Percentiles rank a stretch among this genome's conserved stretches.
Conservation (phyloP, 2,329 filamentous ascomycete species). For the Exophiala lecanii-corni region DNA sequence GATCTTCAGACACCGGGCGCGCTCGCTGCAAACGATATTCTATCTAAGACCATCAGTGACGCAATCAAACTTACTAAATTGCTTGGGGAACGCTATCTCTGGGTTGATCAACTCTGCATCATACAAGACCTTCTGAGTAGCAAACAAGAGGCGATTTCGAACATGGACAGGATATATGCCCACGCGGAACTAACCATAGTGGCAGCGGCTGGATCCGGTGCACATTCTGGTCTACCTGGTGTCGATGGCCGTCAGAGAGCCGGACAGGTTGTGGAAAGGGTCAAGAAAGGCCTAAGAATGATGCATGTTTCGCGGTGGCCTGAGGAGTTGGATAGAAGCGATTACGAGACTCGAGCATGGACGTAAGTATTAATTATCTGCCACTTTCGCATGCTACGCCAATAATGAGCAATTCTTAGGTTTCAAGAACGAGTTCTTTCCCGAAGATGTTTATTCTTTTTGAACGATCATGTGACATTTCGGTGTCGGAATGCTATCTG, state of each 20-base stretch:
- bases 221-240: background rate
- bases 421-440: background rate
- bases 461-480: background rate
- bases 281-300: background rate
- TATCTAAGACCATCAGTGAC: constrained; percentile 12
- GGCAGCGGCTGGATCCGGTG: background rate
- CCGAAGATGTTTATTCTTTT: background rate
- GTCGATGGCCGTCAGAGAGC: background rate
- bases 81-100: constrained; percentile 23
- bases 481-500: background rate
- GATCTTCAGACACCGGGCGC: background rate
- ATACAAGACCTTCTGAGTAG: constrained; percentile 18
- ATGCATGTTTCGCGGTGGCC: background rate
- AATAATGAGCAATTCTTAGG: too few species aligned
- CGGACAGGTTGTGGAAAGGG: background rate
- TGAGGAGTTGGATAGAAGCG: background rate
- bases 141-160: background rate
- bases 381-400: too few species aligned
- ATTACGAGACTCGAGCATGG: background rate
- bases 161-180: background rate
- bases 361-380: too few species aligned
- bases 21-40: background rate
- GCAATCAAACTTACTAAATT: constrained; percentile 11
- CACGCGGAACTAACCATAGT: background rate
- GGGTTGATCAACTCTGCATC: constrained; percentile 27